phyloP scores from a whole-genome alignment of 805 yeast species.

The Wickerhamiella siamensis region DNA sequence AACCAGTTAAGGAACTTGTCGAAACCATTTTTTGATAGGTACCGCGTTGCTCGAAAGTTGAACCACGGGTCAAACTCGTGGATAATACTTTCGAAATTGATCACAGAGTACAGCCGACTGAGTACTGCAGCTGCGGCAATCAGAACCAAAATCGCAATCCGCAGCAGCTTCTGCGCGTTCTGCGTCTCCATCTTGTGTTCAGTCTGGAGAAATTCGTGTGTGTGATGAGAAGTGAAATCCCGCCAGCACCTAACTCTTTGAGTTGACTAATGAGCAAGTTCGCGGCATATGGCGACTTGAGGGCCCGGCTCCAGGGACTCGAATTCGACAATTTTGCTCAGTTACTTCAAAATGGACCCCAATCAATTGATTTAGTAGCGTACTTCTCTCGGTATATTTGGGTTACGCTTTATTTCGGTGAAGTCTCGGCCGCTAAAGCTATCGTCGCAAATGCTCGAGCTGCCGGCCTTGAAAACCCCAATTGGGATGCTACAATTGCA shows the following conservation, averaged over 20 bases:
- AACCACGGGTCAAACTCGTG: conserved; percentile 65
- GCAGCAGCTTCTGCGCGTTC: conserved; percentile 30
- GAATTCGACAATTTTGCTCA: background rate
- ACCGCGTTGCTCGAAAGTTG: conserved; percentile 92
- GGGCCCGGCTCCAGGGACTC: background rate
- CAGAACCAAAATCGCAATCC: conserved; percentile 52
- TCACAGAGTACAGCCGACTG: conserved; percentile 87
- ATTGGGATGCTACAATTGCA: background rate
- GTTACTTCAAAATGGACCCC: background rate
- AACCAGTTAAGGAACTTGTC: conserved; percentile 95
- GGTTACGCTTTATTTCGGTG: background rate
- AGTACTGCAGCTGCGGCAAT: conserved; percentile 87
- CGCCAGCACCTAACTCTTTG: background rate
- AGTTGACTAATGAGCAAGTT: background rate
- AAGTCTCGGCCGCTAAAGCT: background rate
- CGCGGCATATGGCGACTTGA: background rate
- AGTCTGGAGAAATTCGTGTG: too few species aligned
- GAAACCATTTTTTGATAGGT: conserved; percentile 67
- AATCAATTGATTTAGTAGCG: background rate
- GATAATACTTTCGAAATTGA: conserved; percentile 87
- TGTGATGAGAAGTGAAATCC: too few species aligned
- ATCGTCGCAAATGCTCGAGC: background rate
- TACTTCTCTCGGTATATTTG: background rate
- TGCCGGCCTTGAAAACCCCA: background rate
- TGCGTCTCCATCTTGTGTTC: conserved; percentile 1